These are phyloP conservation scores for Kodamaea fungicola DNA, from an alignment of 1,139 yeast species.

Conservation along the genomic window DNA sequence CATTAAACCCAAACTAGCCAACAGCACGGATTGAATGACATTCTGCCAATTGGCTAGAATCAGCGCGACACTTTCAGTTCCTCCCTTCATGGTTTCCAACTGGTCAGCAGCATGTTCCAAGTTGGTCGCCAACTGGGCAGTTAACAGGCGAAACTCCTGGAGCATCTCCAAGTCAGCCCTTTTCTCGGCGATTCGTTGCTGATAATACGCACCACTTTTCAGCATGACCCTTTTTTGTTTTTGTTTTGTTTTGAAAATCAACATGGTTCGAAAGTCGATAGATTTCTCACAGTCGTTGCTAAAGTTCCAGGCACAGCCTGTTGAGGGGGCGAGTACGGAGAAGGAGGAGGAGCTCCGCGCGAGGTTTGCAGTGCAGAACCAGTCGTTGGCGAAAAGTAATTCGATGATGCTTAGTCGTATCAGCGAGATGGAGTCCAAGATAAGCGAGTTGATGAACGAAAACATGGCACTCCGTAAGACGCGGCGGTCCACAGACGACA, in stretches of 20 bases:
- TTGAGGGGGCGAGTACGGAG: not conserved
- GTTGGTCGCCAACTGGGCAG: constrained; percentile 44
- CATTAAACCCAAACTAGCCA: constrained; percentile 61
- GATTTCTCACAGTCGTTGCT: constrained; percentile 20
- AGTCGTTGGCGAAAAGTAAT: constrained; percentile 53
- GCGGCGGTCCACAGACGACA: constrained; percentile 7
- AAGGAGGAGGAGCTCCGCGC: constrained; percentile 3
- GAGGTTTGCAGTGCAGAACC: constrained; percentile 37
- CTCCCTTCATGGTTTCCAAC: constrained; percentile 50
- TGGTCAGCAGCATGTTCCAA: constrained; percentile 48
- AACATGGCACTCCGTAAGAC: constrained; percentile 11
- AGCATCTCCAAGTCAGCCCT: constrained; percentile 51
- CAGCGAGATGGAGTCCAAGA: constrained; percentile 45
- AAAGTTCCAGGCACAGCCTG: constrained; percentile 12
- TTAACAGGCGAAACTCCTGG: constrained; percentile 46
- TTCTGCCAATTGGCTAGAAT: constrained; percentile 69
- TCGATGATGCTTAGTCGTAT: constrained; percentile 47
- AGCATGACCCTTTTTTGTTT: constrained; percentile 9
- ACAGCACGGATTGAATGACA: constrained; percentile 59
- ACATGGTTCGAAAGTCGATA: constrained; percentile 21
- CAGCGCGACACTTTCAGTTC: constrained; percentile 54
- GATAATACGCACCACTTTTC: constrained; percentile 17
- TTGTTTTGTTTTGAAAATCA: constrained; percentile 1
- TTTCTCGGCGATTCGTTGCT: constrained; percentile 39
- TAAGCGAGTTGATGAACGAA: constrained; percentile 12